Conservation (phyloP, 352 stramenopile genomes). For the Phytophthora pseudosyringae region DNA sequence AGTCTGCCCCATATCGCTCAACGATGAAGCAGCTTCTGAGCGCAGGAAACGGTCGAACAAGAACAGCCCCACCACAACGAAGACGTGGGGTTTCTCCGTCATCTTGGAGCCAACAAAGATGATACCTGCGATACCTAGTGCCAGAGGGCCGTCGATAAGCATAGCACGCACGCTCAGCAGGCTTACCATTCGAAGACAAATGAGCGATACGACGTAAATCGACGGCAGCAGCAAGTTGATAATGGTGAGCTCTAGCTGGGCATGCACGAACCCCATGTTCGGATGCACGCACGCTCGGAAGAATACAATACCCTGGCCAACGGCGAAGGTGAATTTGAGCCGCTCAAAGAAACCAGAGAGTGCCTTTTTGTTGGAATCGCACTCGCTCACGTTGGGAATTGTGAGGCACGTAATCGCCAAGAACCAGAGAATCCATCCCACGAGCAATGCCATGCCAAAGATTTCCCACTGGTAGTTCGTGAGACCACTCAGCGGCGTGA, state of each 20-base stretch:
- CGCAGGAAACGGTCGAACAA: slow-evolving; percentile 75
- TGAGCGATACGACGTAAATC: slow-evolving; percentile 88
- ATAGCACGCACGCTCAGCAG: slow-evolving; percentile 58
- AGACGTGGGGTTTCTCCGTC: slow-evolving; percentile 78
- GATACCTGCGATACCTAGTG: slow-evolving; percentile 49
- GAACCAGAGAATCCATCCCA: slow-evolving; percentile 86
- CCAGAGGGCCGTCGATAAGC: slow-evolving; percentile 58
- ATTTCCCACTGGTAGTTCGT: slow-evolving; percentile 79
- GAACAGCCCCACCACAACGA: slow-evolving; percentile 79
- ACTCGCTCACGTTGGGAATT: slow-evolving; percentile 54
- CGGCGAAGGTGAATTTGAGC: slow-evolving; percentile 84
- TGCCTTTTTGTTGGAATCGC: slow-evolving; percentile 69
- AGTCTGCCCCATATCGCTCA: slow-evolving; percentile 57
- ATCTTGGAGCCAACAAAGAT: slow-evolving; percentile 78
- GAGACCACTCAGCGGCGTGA: slow-evolving; percentile 76
- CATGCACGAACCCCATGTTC: slow-evolving; percentile 87
- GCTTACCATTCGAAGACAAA: slow-evolving; percentile 76
- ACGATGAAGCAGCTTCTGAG: slow-evolving; percentile 52
- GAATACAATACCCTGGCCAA: slow-evolving; percentile 84
- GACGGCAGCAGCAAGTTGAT: slow-evolving; percentile 88
- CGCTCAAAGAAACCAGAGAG: slow-evolving; percentile 76
- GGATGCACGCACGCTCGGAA: slow-evolving; percentile 79
- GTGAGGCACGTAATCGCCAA: slow-evolving; percentile 72
- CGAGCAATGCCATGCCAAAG: slow-evolving; percentile 80
- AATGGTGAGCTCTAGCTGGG: slow-evolving; percentile 88